Evolutionary conservation across 2,329 filamentous ascomycete genomes (phyloP).

Genomic region (Scedosporium apiospermum): DNA sequence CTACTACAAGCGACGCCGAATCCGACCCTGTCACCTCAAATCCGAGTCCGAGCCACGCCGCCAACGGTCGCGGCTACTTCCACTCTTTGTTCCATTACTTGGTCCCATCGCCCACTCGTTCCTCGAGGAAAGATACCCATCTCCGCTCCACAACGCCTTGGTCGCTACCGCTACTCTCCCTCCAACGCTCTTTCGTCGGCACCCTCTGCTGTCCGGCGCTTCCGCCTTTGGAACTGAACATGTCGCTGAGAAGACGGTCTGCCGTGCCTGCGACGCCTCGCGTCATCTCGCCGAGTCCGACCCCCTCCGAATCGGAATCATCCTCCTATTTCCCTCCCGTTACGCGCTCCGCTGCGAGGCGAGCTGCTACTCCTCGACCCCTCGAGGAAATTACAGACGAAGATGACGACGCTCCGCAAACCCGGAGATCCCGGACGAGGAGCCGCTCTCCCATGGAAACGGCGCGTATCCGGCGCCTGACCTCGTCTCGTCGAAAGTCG

Average conservation of each 20-base stretch:
- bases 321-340: constrained; percentile 59
- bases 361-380: constrained; percentile 44
- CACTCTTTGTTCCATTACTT: constrained; percentile 11
- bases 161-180: constrained; percentile 36
- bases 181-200: constrained; percentile 45
- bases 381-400: constrained; percentile 51
- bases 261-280: constrained; percentile 69
- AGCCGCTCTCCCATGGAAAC: constrained; percentile 58
- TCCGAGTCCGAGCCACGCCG: constrained; percentile 12
- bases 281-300: constrained; percentile 83
- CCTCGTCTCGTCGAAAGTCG: constrained; percentile 34
- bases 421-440: constrained; percentile 56
- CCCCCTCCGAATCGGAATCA: constrained; percentile 49
- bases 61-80: constrained; percentile 14
- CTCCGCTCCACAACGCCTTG: constrained; percentile 32
- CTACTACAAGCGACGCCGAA: neutral
- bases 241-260: constrained; percentile 41
- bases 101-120: constrained; percentile 16
- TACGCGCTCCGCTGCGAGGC: constrained; percentile 61
- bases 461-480: constrained; percentile 43
- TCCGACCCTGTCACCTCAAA: constrained; percentile 11
- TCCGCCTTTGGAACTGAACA: constrained; percentile 47
- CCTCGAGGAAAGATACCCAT: constrained; percentile 42
- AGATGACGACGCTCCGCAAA: constrained; percentile 36
- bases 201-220: constrained; percentile 46